phyloP scores from a whole-genome alignment of 2,329 filamentous ascomycete genomes.

The Boeremia exigua region DNA sequence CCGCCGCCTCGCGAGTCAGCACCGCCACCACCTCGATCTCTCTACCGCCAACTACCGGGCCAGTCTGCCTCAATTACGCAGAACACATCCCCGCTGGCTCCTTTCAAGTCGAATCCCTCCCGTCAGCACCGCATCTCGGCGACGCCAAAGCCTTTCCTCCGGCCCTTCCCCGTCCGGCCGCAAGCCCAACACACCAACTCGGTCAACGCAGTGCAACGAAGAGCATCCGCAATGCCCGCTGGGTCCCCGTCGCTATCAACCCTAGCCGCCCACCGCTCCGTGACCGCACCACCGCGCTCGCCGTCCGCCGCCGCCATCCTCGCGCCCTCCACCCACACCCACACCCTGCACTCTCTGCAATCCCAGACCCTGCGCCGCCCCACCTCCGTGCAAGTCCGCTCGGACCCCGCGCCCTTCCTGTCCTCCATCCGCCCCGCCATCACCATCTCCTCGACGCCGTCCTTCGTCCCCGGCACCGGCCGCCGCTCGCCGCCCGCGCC shows the following conservation, averaged over 20 bases:
- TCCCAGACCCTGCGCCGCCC: slow-evolving; percentile 48
- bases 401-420: slow-evolving; percentile 53
- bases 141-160: slow-evolving; percentile 45
- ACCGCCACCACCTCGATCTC: slow-evolving; percentile 30
- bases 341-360: slow-evolving; percentile 17
- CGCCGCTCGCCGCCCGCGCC: slow-evolving; percentile 22
- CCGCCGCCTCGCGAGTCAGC: slow-evolving; percentile 38
- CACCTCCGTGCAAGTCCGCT: slow-evolving; percentile 53
- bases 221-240: slow-evolving; percentile 36
- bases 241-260: slow-evolving; percentile 32
- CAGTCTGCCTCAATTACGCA: slow-evolving; percentile 14
- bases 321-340: slow-evolving; percentile 18
- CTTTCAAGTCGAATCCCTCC: slow-evolving; percentile 16
- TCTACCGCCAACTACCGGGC: slow-evolving; percentile 36
- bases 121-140: slow-evolving; percentile 37
- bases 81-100: slow-evolving; percentile 11
- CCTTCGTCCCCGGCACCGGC: slow-evolving; percentile 36
- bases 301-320: slow-evolving; percentile 22
- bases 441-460: slow-evolving; percentile 39
- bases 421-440: slow-evolving; percentile 43
- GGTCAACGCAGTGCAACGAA: slow-evolving; percentile 35
- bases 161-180: slow-evolving; percentile 45
- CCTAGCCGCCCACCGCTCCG: slow-evolving; percentile 36
- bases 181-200: slow-evolving; percentile 38
- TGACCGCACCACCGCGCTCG: slow-evolving; percentile 36